phyloP scores from a whole-genome alignment of 352 stramenopile species.

The Peronospora belbahrii region DNA sequence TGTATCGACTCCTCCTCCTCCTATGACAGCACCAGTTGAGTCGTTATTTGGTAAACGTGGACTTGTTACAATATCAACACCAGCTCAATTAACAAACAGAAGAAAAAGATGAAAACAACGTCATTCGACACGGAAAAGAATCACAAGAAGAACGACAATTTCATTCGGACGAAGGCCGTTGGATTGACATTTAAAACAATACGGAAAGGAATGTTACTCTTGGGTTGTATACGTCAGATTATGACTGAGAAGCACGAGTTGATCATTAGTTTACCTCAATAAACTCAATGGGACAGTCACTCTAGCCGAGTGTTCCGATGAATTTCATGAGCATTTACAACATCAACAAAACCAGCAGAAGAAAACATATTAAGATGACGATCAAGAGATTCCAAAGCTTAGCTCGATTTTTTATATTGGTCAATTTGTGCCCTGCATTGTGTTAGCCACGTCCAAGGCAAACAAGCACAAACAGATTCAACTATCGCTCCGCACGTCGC shows the following conservation, averaged over 20 bases:
- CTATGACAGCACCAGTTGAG: conserved; percentile 19
- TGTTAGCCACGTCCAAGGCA: conserved; percentile 67
- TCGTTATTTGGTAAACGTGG: conserved; percentile 77
- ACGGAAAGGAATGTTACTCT: conserved; percentile 59
- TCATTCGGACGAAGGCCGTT: no score
- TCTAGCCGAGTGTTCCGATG: conserved; percentile 68
- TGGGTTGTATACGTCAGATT: conserved; percentile 88
- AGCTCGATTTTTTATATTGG: conserved; percentile 57
- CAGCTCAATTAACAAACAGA: conserved; percentile 23
- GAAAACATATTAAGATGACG: conserved; percentile 9
- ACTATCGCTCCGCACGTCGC: conserved; percentile 79
- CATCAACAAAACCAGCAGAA: conserved; percentile 21
- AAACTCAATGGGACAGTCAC: conserved; percentile 90
- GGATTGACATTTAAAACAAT: conserved; percentile 70
- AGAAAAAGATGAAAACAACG: conserved; percentile 22
- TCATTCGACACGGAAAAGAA: conserved; percentile 12
- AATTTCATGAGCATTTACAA: conserved; percentile 46
- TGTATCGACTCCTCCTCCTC: conserved; percentile 24
- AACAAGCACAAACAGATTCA: conserved; percentile 83
- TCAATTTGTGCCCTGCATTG: conserved; percentile 82
- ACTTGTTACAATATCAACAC: conserved; percentile 24
- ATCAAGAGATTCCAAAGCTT: conserved; percentile 38
- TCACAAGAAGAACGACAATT: neutral
- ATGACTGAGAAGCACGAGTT: conserved; percentile 70
- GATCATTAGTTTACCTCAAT: conserved; percentile 88